phyloP scores from a whole-genome alignment of 1,284 basidiomycete species.

The Anthracocystis panici-leucophaei region DNA sequence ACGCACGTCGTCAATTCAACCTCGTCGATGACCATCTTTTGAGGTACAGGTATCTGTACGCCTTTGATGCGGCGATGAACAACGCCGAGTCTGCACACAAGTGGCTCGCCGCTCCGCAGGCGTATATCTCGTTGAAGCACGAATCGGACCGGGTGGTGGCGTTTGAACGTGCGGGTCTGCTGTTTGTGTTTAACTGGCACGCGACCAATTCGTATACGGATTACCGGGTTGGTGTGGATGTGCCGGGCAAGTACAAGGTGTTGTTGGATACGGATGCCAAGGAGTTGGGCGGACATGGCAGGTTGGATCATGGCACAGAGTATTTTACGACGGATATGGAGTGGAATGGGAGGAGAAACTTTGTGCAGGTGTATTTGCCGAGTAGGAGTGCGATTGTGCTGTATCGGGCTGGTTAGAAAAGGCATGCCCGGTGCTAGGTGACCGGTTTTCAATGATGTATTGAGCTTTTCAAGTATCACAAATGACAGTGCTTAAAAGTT shows the following conservation, averaged over 20 bases:
- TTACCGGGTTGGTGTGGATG: constrained; percentile 90
- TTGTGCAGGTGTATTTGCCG: constrained; percentile 77
- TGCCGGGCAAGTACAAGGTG: constrained; percentile 85
- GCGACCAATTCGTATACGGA: constrained; percentile 87
- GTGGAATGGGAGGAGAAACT: constrained; percentile 93
- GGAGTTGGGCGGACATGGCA: constrained; percentile 87
- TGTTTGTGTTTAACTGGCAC: constrained; percentile 98
- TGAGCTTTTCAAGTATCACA: background rate
- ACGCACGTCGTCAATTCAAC: constrained; percentile 88
- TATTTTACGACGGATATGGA: constrained; percentile 86
- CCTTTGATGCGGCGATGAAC: constrained; percentile 96
- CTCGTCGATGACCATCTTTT: constrained; percentile 86
- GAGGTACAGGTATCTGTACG: constrained; percentile 91
- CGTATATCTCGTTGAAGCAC: constrained; percentile 78
- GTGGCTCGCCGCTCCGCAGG: constrained; percentile 88
- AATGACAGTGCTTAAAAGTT: background rate
- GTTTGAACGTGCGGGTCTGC: constrained; percentile 88
- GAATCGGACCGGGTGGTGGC: constrained; percentile 80
- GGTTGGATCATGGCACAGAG: constrained; percentile 76
- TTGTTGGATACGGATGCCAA: constrained; percentile 82
- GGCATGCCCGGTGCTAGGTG: background rate
- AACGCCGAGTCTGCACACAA: constrained; percentile 80
- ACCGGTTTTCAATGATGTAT: background rate
- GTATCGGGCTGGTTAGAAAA: constrained; percentile 17
- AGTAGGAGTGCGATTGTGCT: constrained; percentile 81